phyloP scores from a whole-genome alignment of 768 basidiomycete genomes.

The Podaxis sp. region DNA sequence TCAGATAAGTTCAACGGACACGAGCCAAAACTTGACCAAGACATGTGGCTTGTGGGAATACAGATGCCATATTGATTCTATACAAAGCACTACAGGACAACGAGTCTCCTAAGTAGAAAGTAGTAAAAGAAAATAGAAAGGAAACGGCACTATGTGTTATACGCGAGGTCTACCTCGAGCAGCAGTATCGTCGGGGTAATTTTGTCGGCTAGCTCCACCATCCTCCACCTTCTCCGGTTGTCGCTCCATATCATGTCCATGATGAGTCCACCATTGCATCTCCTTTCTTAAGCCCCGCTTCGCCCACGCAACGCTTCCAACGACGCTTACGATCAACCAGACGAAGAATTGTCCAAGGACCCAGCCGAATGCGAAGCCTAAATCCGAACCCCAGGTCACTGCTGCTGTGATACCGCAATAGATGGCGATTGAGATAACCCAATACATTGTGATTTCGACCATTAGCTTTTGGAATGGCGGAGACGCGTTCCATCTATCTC shows the following conservation, averaged over 20 bases:
- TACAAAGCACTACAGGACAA: too few relatives aligned
- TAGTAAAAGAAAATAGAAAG: too few relatives aligned
- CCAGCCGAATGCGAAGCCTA: slow-evolving; percentile 26
- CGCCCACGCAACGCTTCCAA: slow-evolving; percentile 16
- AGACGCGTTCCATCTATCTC: slow-evolving; percentile 20
- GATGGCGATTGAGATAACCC: slow-evolving; percentile 18
- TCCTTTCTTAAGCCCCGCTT: slow-evolving; percentile 19
- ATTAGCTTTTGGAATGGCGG: slow-evolving; percentile 25
- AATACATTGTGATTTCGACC: slow-evolving; percentile 21
- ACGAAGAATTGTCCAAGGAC: slow-evolving; percentile 26
- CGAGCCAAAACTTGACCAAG: neutral
- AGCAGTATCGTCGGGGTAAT: neutral
- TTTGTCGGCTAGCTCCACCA: neutral
- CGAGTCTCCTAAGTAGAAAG: too few relatives aligned
- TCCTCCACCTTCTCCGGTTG: neutral
- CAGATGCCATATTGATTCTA: too few relatives aligned
- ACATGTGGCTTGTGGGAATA: too few relatives aligned
- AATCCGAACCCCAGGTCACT: slow-evolving; percentile 22
- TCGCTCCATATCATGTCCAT: neutral
- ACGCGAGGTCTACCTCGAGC: too few relatives aligned
- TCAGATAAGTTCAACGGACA: neutral
- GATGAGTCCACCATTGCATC: slow-evolving; percentile 13
- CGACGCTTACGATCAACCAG: slow-evolving; percentile 20
- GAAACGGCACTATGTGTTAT: too few relatives aligned
- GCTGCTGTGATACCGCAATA: slow-evolving; percentile 26